Base-by-base conservation (phyloP, 495 filamentous ascomycete genomes). In the Penicillium riverlandense region DNA sequence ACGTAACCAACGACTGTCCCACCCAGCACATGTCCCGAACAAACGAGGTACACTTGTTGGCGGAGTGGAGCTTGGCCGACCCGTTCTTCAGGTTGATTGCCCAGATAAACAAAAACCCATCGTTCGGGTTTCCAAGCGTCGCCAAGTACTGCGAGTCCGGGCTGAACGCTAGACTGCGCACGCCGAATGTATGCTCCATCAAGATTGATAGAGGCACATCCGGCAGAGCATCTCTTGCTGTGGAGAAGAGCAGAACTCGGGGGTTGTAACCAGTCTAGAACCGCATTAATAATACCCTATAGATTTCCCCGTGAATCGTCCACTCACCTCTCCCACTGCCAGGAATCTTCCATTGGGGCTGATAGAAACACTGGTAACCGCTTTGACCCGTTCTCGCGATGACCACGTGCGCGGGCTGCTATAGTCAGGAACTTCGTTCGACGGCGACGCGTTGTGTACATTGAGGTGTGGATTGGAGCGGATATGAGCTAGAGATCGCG, bases 31-130 rank as follows among this genome's bases (percentile, higher is more conserved):
- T 91, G 28, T 82, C 79, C 33, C 81, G 84, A 52, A 96, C 71
- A 36, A 77, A 79, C 12, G 85, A 83, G 22, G 89, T 96, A 66
- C 92, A 97, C 61, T 92, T 90, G 58, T 96, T 96, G 55, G 87
- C 91, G 29, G 90, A 88, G 61, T 94, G 87, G 34, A 98, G 69
- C 55, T 74, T 88, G 14, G 88, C 85, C n/a, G 81, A 74, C 7
- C 91, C 92, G n/a, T 78, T 92, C 37, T 83, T 83, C 16, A 83
- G 59, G 49, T 90, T 88, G 48, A 97, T 79, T 34, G 77, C 76
- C 89, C 92, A 98, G 35, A 97, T 74, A 50, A 92, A 90, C 22
- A 98, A 75, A 58, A 95, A 97, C 8, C 92, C 92, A 62, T 98
- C 92, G 63, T 95, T 92, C 30, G 83, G 74, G 13, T 84, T 79